Base-by-base conservation (phyloP, 2,329 filamentous ascomycete genomes). In the Pseudogymnoascus sp. region DNA sequence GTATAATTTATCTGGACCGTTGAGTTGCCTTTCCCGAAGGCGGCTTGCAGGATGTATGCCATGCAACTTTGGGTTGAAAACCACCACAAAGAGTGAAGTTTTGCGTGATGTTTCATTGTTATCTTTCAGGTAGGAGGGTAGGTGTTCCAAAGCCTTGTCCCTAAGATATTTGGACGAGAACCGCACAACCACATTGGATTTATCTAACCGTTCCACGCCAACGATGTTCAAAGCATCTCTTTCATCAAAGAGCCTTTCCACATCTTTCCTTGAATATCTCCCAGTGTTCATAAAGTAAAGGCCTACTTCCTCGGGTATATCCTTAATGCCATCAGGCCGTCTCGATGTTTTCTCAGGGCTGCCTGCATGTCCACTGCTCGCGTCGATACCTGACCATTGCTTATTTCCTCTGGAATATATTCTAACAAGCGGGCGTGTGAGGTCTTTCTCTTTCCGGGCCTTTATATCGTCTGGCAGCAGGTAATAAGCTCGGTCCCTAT, bases 271-370 rank as follows among this genome's bases (percentile, higher is more conserved):
- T 9, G 25, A 55, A 19, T 55, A 55, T 16, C 45, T 55, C 8
- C 45, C 25, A 7, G 45, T 55, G n/a, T 55, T 55, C n/a, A 55
- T 55, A 16, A 55, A 55, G n/a, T 55, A 55, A 33, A 55, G 45
- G 5, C 45, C 45, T 12, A 19, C 7, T 3, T 30, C 25, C n/a
- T 55, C 45, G 9, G 25, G 23, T 12, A 4, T 11, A 19, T 55
- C 25, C 2, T 55, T 19, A 30, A 12, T 30, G 25, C 3, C 45
- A 55, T 16, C n/a, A 52, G 11, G 2, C 8, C 45, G 25, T n/a
- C 25, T 30, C 12, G 5, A 30, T 55, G 5, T 19, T 55, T 55
- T 55, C 45, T 55, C 45, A 19, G 45, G 45, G n/a, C 45, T 55
- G 23, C 8, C 25, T 12, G 45, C 14, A 30, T 55, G 5, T 30